Percentiles rank a stretch among this genome's conserved stretches.
Conservation (phyloP, 768 basidiomycete species). For the Tricholoma sp. region DNA sequence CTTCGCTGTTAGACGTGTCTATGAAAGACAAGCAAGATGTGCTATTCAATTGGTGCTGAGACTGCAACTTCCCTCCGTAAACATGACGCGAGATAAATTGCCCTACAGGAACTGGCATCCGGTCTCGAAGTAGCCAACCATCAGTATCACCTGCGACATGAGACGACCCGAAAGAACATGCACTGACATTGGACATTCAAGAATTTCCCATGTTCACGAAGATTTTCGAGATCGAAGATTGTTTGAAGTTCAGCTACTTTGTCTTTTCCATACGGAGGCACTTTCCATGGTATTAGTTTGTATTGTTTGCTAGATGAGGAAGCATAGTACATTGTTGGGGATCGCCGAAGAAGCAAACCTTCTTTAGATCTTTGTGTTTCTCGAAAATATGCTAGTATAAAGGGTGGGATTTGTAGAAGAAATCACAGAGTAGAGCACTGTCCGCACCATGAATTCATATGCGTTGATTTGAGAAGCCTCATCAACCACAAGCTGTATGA, state of each 20-base stretch:
- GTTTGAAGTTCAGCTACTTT: conserved; percentile 32
- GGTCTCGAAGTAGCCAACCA: conserved; percentile 28
- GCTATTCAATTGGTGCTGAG: conserved; percentile 29
- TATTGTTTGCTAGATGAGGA: background rate
- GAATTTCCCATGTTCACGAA: conserved; percentile 28
- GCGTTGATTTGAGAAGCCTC: conserved; percentile 50
- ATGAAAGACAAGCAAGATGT: conserved; percentile 38
- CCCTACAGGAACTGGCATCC: conserved; percentile 45
- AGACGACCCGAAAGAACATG: background rate
- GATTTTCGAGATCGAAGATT: conserved; percentile 42
- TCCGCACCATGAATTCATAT: conserved; percentile 41
- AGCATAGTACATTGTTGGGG: conserved; percentile 40
- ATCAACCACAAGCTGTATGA: conserved; percentile 48
- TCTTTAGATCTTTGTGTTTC: conserved; percentile 32
- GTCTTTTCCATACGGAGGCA: conserved; percentile 48
- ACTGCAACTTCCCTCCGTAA: conserved; percentile 35
- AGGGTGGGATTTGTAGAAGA: background rate
- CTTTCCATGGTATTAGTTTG: conserved; percentile 19
- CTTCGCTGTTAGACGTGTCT: conserved; percentile 32
- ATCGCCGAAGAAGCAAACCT: conserved; percentile 51
- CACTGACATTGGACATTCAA: conserved; percentile 44
- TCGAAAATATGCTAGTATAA: conserved; percentile 37
- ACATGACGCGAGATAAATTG: conserved; percentile 44
- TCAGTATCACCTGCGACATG: background rate
- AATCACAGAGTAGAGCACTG: background rate